These are phyloP conservation scores for Plasmodiophora brassicae DNA, from an alignment of 208 protist genomes.

Conservation along the genomic window DNA sequence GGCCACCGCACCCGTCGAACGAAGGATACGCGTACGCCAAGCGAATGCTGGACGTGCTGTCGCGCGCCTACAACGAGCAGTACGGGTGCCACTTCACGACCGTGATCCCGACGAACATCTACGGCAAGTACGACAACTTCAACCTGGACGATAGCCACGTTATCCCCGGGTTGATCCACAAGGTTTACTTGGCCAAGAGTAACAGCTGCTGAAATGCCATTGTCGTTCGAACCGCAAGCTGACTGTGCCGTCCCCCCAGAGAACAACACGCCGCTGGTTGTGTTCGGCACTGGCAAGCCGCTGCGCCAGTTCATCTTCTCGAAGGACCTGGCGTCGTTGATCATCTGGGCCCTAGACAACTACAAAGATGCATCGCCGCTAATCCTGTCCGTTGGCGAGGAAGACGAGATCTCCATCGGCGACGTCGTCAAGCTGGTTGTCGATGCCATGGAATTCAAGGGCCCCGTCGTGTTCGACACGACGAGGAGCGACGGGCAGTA, in stretches of 20 bases:
- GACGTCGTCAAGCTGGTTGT: slow-evolving; percentile 71
- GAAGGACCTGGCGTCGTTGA: slow-evolving; percentile 69
- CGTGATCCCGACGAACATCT: slow-evolving; percentile 89
- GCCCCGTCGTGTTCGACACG: slow-evolving; percentile 67
- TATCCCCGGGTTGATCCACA: slow-evolving; percentile 77
- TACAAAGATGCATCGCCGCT: slow-evolving; percentile 68
- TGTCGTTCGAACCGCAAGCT: neutral
- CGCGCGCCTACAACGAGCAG: slow-evolving; percentile 62
- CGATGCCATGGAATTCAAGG: slow-evolving; percentile 71
- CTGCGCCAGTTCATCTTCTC: slow-evolving; percentile 86
- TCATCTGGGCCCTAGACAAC: slow-evolving; percentile 65
- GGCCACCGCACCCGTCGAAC: slow-evolving; percentile 78
- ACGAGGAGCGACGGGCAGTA: slow-evolving; percentile 79
- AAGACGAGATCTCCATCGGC: slow-evolving; percentile 76
- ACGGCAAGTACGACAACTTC: slow-evolving; percentile 82
- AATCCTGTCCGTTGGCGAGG: slow-evolving; percentile 78
- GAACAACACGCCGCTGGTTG: slow-evolving; percentile 62
- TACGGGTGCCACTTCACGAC: slow-evolving; percentile 74
- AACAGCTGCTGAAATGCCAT: neutral
- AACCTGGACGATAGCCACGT: slow-evolving; percentile 59
- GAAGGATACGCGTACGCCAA: slow-evolving; percentile 86
- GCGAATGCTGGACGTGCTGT: slow-evolving; percentile 79
- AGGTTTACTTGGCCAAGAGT: slow-evolving; percentile 72
- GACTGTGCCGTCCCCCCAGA: neutral
- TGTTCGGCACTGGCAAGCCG: slow-evolving; percentile 79